These are phyloP conservation scores for Yamadazyma buinensis DNA, from an alignment of 1,139 yeast species.

Conservation along the genomic window DNA sequence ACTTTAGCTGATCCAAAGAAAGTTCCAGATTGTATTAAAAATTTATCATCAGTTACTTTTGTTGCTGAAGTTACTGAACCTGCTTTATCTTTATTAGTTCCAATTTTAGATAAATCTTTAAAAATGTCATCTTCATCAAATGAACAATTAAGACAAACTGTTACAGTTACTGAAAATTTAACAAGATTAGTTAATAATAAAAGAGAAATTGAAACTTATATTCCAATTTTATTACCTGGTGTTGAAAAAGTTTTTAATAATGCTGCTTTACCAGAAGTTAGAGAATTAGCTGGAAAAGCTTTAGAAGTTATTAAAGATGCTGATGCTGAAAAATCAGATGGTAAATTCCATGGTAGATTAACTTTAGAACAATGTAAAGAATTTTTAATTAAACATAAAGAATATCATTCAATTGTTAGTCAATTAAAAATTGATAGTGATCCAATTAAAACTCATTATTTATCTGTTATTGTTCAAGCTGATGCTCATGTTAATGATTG, in stretches of 20 bases:
- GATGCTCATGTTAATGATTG: slow-evolving; percentile 92
- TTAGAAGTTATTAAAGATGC: slow-evolving; percentile 78
- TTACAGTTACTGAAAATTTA: slow-evolving; percentile 91
- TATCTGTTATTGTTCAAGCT: slow-evolving; percentile 53
- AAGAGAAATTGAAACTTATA: slow-evolving; percentile 81
- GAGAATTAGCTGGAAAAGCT: slow-evolving; percentile 90
- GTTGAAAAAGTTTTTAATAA: slow-evolving; percentile 82
- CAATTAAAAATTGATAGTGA: slow-evolving; percentile 22
- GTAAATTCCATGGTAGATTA: slow-evolving; percentile 75
- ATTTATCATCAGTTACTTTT: slow-evolving; percentile 89
- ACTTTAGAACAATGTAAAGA: slow-evolving; percentile 50
- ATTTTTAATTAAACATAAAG: slow-evolving; percentile 36
- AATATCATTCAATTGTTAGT: slow-evolving; percentile 19
- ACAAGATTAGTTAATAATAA: slow-evolving; percentile 94
- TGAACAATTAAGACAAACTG: slow-evolving; percentile 95
- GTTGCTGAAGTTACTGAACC: slow-evolving; percentile 99
- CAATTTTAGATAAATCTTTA: slow-evolving; percentile 87
- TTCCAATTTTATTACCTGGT: slow-evolving; percentile 87
- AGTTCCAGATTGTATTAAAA: slow-evolving; percentile 85
- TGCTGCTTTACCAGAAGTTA: slow-evolving; percentile 94
- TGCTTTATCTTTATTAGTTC: slow-evolving; percentile 83
- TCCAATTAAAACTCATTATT: slow-evolving; percentile 43
- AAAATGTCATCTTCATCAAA: slow-evolving; percentile 88
- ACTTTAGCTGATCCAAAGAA: slow-evolving; percentile 88
- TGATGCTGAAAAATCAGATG: slow-evolving; percentile 60